Conservation (phyloP, 73 alveolate genomes). For the Paramecium primaurelia region DNA sequence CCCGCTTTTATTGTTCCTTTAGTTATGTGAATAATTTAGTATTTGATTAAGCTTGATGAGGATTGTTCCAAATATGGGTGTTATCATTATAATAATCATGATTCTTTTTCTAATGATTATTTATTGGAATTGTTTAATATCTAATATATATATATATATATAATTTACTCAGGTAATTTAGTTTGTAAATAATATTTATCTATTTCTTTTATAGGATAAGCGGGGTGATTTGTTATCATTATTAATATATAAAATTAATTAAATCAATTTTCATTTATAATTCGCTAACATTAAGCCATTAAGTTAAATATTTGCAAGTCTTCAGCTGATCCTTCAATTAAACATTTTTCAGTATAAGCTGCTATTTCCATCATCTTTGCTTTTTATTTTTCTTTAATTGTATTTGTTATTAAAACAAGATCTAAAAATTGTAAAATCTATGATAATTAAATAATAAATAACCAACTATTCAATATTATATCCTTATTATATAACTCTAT, state of each 20-base stretch:
- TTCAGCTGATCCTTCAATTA: not conserved
- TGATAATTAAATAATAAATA: not conserved
- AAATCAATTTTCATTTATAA: not conserved
- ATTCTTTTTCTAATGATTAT: not conserved
- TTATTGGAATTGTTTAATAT: slow-evolving; percentile 16
- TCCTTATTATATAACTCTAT: not conserved
- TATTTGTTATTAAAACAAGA: not conserved
- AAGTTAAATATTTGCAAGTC: not conserved
- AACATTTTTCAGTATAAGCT: not conserved
- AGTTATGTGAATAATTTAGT: not conserved
- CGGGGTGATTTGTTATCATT: slow-evolving; percentile 14
- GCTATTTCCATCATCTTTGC: not conserved
- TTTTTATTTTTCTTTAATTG: not conserved
- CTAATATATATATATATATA: not conserved
- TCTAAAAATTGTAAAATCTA: not conserved
- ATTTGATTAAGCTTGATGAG: slow-evolving; percentile 26
- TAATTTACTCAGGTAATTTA: slow-evolving; percentile 20
- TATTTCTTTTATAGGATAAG: not conserved
- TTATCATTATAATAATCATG: slow-evolving; percentile 41
- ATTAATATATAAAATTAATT: not conserved
- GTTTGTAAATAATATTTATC: not conserved
- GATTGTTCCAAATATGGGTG: slow-evolving; percentile 40
- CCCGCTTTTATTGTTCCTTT: not conserved
- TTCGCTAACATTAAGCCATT: not conserved
- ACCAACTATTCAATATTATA: slow-evolving; percentile 14